phyloP scores from a whole-genome alignment of 1,139 yeast genomes.

The Spathaspora sp. region DNA sequence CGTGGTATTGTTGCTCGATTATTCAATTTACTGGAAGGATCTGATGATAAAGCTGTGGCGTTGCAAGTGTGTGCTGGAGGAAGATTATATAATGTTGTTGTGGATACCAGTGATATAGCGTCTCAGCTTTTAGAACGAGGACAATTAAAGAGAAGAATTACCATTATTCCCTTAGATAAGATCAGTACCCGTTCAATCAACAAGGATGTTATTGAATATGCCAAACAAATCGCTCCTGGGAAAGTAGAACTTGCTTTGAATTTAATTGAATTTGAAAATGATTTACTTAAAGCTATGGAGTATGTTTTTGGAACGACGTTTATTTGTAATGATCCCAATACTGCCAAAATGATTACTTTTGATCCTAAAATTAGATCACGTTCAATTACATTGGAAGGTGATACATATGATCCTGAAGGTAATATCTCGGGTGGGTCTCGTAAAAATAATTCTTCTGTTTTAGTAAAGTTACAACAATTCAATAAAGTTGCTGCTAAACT shows the following conservation, averaged over 20 bases:
- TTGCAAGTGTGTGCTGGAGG: conserved; percentile 96
- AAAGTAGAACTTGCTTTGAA: conserved; percentile 87
- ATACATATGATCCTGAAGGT: conserved; percentile 94
- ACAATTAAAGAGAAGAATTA: conserved; percentile 75
- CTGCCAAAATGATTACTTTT: conserved; percentile 86
- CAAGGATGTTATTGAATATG: conserved; percentile 47
- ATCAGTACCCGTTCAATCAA: conserved; percentile 60
- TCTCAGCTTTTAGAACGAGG: conserved; percentile 80
- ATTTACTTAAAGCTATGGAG: conserved; percentile 80
- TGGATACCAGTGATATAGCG: conserved; percentile 83
- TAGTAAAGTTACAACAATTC: conserved; percentile 67
- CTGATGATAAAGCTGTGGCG: conserved; percentile 71
- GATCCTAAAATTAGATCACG: conserved; percentile 77
- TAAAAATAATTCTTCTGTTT: conserved; percentile 54
- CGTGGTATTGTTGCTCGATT: conserved; percentile 91
- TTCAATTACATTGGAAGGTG: conserved; percentile 93
- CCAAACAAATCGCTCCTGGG: conserved; percentile 72
- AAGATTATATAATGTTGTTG: conserved; percentile 84
- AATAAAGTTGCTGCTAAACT: conserved; percentile 51
- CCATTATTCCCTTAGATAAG: conserved; percentile 89
- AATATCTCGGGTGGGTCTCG: conserved; percentile 95
- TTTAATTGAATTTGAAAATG: conserved; percentile 70
- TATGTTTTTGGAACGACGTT: conserved; percentile 88
- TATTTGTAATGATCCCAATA: conserved; percentile 80
- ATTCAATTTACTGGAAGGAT: conserved; percentile 60